Conservation (phyloP, 1,284 basidiomycete genomes). For the Trichosporon sp. region DNA sequence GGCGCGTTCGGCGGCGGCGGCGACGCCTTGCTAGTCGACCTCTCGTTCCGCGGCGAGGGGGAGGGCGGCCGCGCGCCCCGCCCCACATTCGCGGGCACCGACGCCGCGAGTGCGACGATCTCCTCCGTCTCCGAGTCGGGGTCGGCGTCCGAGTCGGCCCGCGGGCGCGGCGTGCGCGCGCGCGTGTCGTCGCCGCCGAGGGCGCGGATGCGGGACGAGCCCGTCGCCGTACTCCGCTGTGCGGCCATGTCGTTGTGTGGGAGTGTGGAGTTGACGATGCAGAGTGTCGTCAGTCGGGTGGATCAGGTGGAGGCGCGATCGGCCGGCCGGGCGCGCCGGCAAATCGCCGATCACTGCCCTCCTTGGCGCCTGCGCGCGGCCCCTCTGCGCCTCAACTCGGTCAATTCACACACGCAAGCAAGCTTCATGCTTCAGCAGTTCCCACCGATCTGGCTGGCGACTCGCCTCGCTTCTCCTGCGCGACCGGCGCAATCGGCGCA, state of each 20-base stretch:
- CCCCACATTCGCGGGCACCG: neutral
- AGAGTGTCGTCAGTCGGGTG: neutral
- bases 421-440: neutral
- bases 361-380: neutral
- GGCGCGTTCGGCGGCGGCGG: neutral
- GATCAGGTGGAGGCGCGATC: neutral
- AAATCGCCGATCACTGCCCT: neutral
- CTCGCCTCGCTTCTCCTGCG: neutral
- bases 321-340: no score
- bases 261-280: neutral
- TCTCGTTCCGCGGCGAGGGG: neutral
- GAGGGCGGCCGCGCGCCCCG: neutral
- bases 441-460: neutral
- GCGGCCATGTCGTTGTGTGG: neutral
- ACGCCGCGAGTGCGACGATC: neutral
- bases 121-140: neutral
- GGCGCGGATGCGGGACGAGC: neutral
- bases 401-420: neutral
- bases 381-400: neutral
- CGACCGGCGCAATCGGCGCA: no score
- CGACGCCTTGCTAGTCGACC: neutral
- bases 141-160: neutral
- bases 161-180: neutral
- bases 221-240: slow-evolving; percentile 1
- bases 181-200: neutral